Evolutionary conservation across 2,329 filamentous ascomycete genomes (phyloP), one percentile per base, ranked within the genome.

Genomic region (Thelonectria olida): DNA sequence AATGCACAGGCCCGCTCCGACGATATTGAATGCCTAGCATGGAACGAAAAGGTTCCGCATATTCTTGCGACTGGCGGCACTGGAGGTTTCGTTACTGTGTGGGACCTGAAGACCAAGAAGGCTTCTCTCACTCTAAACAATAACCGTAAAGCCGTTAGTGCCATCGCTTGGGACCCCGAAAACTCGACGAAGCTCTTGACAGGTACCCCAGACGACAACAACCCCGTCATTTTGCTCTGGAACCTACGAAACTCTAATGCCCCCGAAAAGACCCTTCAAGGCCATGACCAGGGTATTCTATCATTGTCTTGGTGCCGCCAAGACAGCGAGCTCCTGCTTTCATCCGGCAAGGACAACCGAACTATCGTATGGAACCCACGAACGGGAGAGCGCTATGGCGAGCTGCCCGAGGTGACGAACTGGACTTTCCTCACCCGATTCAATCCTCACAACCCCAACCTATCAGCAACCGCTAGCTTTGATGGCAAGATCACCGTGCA

Each of bases 71-170:
- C 95, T 9, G 96, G 96, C 67, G 95, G 94, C 74, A 91, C 89
- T 64, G 94, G 93, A 50, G 96, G 96, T 5, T 97, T 98, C 73
- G 94, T 98, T 34, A 98, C 96, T 2, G 95, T 99, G 17, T 99
- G 96, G 96, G 96, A 99, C 80, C 85, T 98, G 67, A 97, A 97
- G 83, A 93, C 92, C 12, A 98, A 97, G 86, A 97, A 97, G 81
- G 93, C 97, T 70, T 97, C 94, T 57, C 82, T 99, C 78, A 97
- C 94, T 34, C 84, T 99, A 67, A 99, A 97, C 83, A 96, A 96
- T 75, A 96, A 92, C 74, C 89, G 96, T 65, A 99, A 97, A 80
- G 86, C 94, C 54, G 93, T 98, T 72, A 97, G 94, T 78, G 90
- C 96, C 61, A 93, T 99, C 70, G 94, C 94, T 12, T 99, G 96